Base-by-base conservation (phyloP, 192 early-diverging fungal species). In the Haplosporangium gracile region DNA sequence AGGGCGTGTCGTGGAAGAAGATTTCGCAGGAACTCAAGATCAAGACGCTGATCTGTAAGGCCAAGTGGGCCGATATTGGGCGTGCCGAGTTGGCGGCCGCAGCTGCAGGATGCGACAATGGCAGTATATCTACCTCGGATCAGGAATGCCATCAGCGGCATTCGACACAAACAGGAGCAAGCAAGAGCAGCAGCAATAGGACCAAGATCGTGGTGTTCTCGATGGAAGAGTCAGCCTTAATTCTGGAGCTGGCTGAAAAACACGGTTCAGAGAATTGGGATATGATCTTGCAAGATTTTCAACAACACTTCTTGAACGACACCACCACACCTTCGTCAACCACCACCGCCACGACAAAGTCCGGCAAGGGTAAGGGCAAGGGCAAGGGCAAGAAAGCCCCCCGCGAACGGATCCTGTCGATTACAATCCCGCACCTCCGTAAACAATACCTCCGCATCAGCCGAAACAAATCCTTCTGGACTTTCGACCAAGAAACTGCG, bases 401-500 rank as follows among this genome's bases (percentile, higher is more conserved):
- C 2, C 11, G 42, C 1, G 40, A 45, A 6, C 49, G 75, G 13
- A 60, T 76, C 53, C 74, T 42, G n/a, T 24, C 53, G 4, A 75
- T 85, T 11, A 76, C 82, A n/a, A 24, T 36, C 2, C 63, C 36
- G 0, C 26, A 75, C 34, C 73, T 85, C 10, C 55, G 63, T 16
- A 69, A 75, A 43, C 77, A 85, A 36, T 76, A 71, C 49, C 51
- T 70, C 22, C 78, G 78, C 2, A 18, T 85, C 40, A 39, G 68
- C 16, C 72, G 74, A 7, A 79, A 13, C 18, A 70, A 72, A 15
- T 16, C 20, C 8, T 38, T 74, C 24, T 85, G 82, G 78, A 85
- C 74, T 6, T 76, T 79, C 22, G 82, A 85, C 40, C 73, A 85
- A 36, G 78, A 85, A 47, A 85, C 78, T 8, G 53, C 68, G 10